Base-by-base conservation (phyloP, 495 filamentous ascomycete species). In the Tuber melanosporum region DNA sequence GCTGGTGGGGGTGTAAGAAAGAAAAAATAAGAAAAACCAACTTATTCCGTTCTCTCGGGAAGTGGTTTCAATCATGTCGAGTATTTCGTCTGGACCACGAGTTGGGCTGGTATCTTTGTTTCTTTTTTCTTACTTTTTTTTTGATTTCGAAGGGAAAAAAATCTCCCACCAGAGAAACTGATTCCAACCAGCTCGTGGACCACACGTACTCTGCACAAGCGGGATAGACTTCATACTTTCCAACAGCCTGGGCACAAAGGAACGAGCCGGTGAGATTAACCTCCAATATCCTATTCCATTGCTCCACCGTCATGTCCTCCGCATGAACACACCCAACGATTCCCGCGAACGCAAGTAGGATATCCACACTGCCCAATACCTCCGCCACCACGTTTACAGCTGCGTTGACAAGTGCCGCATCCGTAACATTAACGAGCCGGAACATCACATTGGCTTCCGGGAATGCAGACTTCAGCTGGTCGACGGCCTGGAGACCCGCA, bases 181-280 rank as follows among this genome's bases (percentile, higher is more conserved):
- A 36, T 36, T 17, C 57, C 17, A 19, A 66, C 57, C 57, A 66
- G 57, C 57, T 36, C 57, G 57, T 36, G 57, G 14, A 36, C 57
- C 57, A 36, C 6, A 15, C 10, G 78, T 86, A 4, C 85, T 82
- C 44, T 85, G 82, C 17, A 19, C 26, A 66, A 32, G 82, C 76
- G 71, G 89, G 44, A 17, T 32, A 26, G 22, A 41, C 86, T 87
- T 89, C 89, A 42, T 88, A 85, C 74, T 84, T 85, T 12, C 88
- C 91, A 9, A 87, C 87, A 6, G 90, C 90, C 75, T 92, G 92
- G 0, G 91, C 91, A 70, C 90, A 89, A 74, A 93, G 83, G 77
- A 92, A 94, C 0, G 87, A 86, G 0, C 91, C 92, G 0, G 90
- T 91, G 6, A 89, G 87, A 80, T 93, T 93, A 75, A 93, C 87